Base-by-base conservation (phyloP, 2,329 filamentous ascomycete species). In the Thielaviopsis cerberus region DNA sequence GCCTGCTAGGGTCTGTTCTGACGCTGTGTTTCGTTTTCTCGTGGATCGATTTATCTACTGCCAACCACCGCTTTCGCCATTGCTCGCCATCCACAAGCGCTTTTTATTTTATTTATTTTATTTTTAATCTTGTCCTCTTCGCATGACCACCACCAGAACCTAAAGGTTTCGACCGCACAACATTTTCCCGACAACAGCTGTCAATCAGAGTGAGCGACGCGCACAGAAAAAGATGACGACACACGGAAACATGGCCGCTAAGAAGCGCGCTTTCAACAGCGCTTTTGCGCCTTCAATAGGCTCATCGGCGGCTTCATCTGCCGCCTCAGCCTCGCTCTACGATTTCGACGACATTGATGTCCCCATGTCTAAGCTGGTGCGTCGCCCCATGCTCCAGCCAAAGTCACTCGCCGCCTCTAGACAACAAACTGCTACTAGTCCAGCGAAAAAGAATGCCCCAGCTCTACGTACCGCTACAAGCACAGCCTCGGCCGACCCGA, bases 401-500 rank as follows among this genome's bases (percentile, higher is more conserved):
- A 61, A 57, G 25, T 53, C 60, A 53, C 27, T 37, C 53, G 55
- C 48, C 56, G 27, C 53, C 27, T 34, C 59, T 22, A 37, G 37
- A 25, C 17, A 11, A 25, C 17, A 11, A 50, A 1, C 10, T 1
- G 30, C 24, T 45, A 22, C 30, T 23, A 26, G 22, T 25, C 17
- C 59, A 17, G 15, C 59, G 11, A 54, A 56, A 25, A 53, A 57
- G 23, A 54, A 34, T 25, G 24, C 53, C 10, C 24, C 17, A 30
- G 17, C 37, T 27, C 24, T 25, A 20, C 54, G 54, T 50, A 48
- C 30, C 22, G 25, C 23, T 23, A n/a, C 26, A 23, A 24, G 24
- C 34, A 13, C 52, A 45, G 63, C 63, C 51, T 61, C 61, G 56
- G 62, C 58, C 20, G 62, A 63, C 34, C 52, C 65, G 41, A n/a